A percentile compares a stretch with the other conserved stretches of the same genome.
These are phyloP conservation scores for Phytophthora parvispora DNA, from an alignment of 352 stramenopile species.

Conservation along the genomic window DNA sequence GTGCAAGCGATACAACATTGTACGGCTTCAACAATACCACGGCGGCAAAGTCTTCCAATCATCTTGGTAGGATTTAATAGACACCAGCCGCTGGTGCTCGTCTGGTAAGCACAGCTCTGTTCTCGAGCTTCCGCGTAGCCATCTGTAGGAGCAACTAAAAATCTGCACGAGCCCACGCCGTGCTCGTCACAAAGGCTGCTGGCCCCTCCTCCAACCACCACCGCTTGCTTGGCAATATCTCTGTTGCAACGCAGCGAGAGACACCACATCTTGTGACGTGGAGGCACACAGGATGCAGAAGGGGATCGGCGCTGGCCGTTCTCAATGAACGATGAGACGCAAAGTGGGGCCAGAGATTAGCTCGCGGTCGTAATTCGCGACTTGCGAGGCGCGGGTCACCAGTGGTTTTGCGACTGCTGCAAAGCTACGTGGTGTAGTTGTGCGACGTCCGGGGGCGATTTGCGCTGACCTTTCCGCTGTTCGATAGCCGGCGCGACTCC, in stretches of 20 bases:
- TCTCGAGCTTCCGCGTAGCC: constrained; percentile 4
- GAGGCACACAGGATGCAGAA: constrained; percentile 6
- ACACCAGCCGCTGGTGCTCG: constrained; percentile 1
- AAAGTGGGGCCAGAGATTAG: background rate
- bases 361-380: constrained; percentile 4
- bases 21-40: background rate
- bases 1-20: background rate
- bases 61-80: background rate
- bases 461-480: constrained; percentile 31
- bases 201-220: constrained; percentile 3
- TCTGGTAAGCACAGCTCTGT: constrained; percentile 1
- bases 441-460: no score
- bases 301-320: constrained; percentile 19
- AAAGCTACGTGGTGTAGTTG: constrained; percentile 8
- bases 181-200: constrained; percentile 7
- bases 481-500: constrained; percentile 18
- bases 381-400: constrained; percentile 5
- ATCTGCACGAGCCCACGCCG: constrained; percentile 2
- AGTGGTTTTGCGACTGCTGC: constrained; percentile 17
- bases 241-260: constrained; percentile 14
- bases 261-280: constrained; percentile 21
- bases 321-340: constrained; percentile 16
- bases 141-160: constrained; percentile 11
- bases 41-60: background rate
- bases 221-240: constrained; percentile 29